Percentiles rank a stretch among this genome's conserved stretches.
Evolutionary conservation across 345 rosid species (phyloP).

Genomic region (Eutrema heterophyllum): DNA sequence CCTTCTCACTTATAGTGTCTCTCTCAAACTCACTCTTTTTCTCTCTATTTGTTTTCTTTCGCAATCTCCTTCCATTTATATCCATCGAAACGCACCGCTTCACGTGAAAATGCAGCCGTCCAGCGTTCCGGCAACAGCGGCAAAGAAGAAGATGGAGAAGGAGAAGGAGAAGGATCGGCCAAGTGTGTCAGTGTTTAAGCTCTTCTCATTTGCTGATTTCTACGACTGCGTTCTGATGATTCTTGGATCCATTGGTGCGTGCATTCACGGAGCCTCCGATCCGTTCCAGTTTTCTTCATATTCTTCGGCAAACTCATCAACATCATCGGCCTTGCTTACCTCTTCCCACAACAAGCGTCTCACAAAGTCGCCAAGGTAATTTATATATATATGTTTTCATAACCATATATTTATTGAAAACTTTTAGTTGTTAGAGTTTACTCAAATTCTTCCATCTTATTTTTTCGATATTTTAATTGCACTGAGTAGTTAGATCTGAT

Average conservation of each 20-base stretch:
- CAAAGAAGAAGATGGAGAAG: neutral
- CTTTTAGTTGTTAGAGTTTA: neutral
- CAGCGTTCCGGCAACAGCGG: slow-evolving; percentile 11
- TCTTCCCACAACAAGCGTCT: slow-evolving; percentile 82
- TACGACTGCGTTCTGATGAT: slow-evolving; percentile 71
- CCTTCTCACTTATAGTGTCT: neutral
- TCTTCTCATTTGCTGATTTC: slow-evolving; percentile 77
- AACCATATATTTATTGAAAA: neutral
- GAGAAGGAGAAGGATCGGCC: slow-evolving; percentile 12
- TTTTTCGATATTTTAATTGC: neutral
- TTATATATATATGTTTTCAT: neutral
- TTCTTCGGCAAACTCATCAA: slow-evolving; percentile 90
- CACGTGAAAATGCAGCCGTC: slow-evolving; percentile 29
- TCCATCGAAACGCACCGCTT: slow-evolving; percentile 1
- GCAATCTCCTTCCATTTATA: neutral
- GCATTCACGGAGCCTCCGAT: slow-evolving; percentile 84
- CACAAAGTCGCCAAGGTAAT: slow-evolving; percentile 81
- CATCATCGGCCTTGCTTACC: slow-evolving; percentile 76
- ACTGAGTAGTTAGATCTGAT: neutral
- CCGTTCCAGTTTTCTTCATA: slow-evolving; percentile 92
- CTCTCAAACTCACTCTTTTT: neutral
- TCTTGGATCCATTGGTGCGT: slow-evolving; percentile 80
- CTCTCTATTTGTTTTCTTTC: neutral
- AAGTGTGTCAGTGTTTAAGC: slow-evolving; percentile 56
- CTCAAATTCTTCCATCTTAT: neutral